Conservation (phyloP, 1,139 yeast species). For the Sugiyamaella xylanicola region DNA sequence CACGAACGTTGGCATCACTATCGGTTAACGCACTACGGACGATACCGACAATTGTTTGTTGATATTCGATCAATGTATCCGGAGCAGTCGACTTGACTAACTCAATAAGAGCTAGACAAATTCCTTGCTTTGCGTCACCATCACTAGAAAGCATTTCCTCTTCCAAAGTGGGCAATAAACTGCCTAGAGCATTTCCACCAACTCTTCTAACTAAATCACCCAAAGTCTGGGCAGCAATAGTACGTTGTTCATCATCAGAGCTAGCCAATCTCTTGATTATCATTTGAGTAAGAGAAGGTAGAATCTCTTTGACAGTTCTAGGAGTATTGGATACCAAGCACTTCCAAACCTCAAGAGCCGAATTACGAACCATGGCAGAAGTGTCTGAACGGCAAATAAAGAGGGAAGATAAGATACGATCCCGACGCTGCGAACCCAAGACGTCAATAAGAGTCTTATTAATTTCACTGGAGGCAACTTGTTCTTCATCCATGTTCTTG, state of each 20-base stretch:
- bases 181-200: conserved; percentile 84
- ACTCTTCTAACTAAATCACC: conserved; percentile 96
- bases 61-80: conserved; percentile 65
- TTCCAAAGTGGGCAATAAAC: conserved; percentile 82
- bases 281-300: conserved; percentile 78
- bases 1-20: conserved; percentile 70
- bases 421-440: conserved; percentile 87
- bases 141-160: conserved; percentile 63
- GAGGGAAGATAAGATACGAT: conserved; percentile 76
- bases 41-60: conserved; percentile 69
- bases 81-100: conserved; percentile 73
- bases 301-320: conserved; percentile 87
- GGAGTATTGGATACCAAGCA: conserved; percentile 96
- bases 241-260: conserved; percentile 72
- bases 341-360: conserved; percentile 97
- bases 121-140: conserved; percentile 89
- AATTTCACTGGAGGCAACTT: conserved; percentile 60
- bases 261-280: conserved; percentile 84
- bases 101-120: conserved; percentile 89
- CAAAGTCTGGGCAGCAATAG: conserved; percentile 89
- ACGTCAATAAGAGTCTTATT: conserved; percentile 70
- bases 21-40: conserved; percentile 82
- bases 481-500: conserved; percentile 53
- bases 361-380: conserved; percentile 81
- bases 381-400: conserved; percentile 94